Evolutionary conservation across 495 filamentous ascomycete genomes (phyloP).

Genomic region (Penicillium herquei): DNA sequence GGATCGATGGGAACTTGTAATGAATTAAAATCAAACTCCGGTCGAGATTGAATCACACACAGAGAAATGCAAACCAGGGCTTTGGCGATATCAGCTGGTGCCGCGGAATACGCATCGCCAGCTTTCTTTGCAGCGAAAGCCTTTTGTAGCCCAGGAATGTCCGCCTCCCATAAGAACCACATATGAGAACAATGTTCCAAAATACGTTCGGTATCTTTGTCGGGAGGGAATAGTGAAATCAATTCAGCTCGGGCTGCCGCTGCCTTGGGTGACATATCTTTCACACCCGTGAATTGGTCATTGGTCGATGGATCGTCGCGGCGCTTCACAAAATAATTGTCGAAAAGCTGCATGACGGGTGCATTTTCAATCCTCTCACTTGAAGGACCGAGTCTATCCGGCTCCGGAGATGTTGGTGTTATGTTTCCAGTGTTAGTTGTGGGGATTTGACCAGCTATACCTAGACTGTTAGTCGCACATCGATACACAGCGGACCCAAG

Average conservation of each 20-base stretch:
- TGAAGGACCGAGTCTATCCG: slow-evolving; percentile 22
- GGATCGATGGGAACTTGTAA: slow-evolving; percentile 25
- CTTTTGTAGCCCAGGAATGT: slow-evolving; percentile 23
- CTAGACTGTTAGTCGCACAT: slow-evolving; percentile 1
- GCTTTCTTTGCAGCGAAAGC: slow-evolving; percentile 2
- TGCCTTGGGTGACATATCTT: slow-evolving; percentile 31
- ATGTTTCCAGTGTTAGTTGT: neutral
- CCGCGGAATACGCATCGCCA: slow-evolving; percentile 11
- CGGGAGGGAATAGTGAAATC: slow-evolving; percentile 32
- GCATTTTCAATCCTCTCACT: slow-evolving; percentile 36
- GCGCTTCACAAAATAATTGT: slow-evolving; percentile 40
- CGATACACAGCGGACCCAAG: neutral
- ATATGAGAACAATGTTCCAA: slow-evolving; percentile 24
- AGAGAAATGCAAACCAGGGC: slow-evolving; percentile 34
- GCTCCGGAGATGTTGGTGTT: slow-evolving; percentile 15
- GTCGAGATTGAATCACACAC: slow-evolving; percentile 32
- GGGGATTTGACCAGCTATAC: slow-evolving; percentile 6
- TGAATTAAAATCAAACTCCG: slow-evolving; percentile 21
- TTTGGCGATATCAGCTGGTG: slow-evolving; percentile 36
- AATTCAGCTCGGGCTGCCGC: slow-evolving; percentile 25
- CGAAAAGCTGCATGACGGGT: slow-evolving; percentile 40
- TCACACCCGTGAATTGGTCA: slow-evolving; percentile 24
- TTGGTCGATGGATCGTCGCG: slow-evolving; percentile 23
- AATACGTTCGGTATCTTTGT: slow-evolving; percentile 27
- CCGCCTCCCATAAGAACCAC: slow-evolving; percentile 32